Percentiles rank a stretch among this genome's conserved stretches.
These are phyloP conservation scores for Saccharum spontaneum DNA, from an alignment of 176 grass and related monocot genomes.

Conservation along the genomic window DNA sequence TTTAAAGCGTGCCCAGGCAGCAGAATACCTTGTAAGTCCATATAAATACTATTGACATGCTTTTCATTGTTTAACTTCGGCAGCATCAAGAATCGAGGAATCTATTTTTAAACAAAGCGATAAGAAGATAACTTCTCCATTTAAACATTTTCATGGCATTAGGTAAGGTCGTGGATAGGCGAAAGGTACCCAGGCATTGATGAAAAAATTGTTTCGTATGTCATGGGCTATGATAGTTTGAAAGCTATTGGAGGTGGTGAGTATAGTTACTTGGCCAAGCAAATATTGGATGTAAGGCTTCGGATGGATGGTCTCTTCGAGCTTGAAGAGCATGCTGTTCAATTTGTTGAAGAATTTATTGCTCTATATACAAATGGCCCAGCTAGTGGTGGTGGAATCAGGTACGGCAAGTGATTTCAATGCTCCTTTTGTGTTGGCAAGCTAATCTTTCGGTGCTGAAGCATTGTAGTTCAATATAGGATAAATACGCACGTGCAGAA, in stretches of 20 bases:
- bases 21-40: conserved; percentile 78
- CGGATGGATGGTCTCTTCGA: conserved; percentile 89
- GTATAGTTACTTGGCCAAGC: conserved; percentile 35
- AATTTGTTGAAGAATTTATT: conserved; percentile 81
- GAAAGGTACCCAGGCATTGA: conserved; percentile 69
- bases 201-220: conserved; percentile 64
- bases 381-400: conserved; percentile 87
- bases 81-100: background rate
- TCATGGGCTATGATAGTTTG: conserved; percentile 81
- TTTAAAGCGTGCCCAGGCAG: conserved; percentile 76
- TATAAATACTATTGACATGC: background rate
- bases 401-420: conserved; percentile 37
- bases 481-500: background rate
- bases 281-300: conserved; percentile 72
- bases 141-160: conserved; percentile 23
- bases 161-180: conserved; percentile 90
- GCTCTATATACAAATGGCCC: conserved; percentile 96
- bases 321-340: conserved; percentile 72
- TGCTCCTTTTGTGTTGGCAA: background rate
- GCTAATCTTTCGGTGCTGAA: background rate
- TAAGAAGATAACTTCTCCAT: conserved; percentile 6
- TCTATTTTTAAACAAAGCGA: background rate
- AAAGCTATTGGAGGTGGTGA: conserved; percentile 52
- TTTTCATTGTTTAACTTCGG: background rate
- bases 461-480: background rate